Base-by-base conservation (phyloP, 1,139 yeast genomes). In the Lodderomyces beijingensis region DNA sequence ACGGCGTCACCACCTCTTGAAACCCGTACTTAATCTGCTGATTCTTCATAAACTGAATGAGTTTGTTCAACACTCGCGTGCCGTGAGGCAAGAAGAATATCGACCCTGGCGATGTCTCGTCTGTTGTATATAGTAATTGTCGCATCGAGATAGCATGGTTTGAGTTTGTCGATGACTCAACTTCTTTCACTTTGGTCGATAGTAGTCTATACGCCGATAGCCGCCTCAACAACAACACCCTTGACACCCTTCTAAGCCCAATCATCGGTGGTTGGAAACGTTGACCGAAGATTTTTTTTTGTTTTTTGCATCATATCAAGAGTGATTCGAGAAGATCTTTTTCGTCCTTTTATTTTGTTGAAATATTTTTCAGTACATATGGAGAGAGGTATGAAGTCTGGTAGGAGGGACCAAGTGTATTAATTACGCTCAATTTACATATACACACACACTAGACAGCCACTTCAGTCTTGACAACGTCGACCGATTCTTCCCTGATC, bases 51-150 rank as follows among this genome's bases (percentile, higher is more conserved):
- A 87, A 87, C 33, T 70, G 73, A 6, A 87, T 65, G 39, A 89
- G 62, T 47, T 77, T 80, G 57, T 87, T 88, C 65, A 88, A 84
- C 32, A 89, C 73, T 31, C 93, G 66, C 2, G 96, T 78, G 3
- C 97, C 97, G 55, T 87, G 91, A 2, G 96, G 96, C 20, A 89
- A 65, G 50, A 89, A 88, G 65, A 89, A 89, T 4, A 83, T 71
- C 2, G 91, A 81, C 0, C 97, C 97, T 0, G 96, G 96, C 0
- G 96, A 80, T 11, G 76, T 57, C 8, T 80, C 73, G 53, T 86
- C 94, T 1, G 85, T 78, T 62, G 82, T 76, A 53, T 80, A 88
- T 25, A 89, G 63, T 40, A 75, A 74, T 51, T 88, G 96, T 42
- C 70, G 73, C 8, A 62, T 68, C n/a, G 84, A 76, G 9, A 78